Evolutionary conservation across 2,329 filamentous ascomycete species (phyloP).

Genomic region (Periconia digitata): DNA sequence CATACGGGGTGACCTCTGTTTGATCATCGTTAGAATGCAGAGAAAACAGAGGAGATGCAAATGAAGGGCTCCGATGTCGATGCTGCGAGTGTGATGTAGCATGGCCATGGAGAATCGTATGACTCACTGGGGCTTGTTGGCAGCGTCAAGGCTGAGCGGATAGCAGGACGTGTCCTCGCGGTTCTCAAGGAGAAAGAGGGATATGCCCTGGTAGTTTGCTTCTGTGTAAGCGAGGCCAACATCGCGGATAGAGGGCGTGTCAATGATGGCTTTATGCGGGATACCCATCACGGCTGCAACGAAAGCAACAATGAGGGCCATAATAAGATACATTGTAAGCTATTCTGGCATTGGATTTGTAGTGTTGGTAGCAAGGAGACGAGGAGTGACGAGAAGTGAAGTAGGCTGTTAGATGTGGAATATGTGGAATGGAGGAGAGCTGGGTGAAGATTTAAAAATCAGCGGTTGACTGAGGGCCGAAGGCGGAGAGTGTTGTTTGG

Average conservation of each 20-base stretch:
- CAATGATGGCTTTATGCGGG: background rate
- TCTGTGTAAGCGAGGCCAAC: background rate
- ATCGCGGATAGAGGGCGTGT: background rate
- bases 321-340: no score
- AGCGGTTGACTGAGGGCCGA: no score
- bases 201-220: background rate
- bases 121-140: background rate
- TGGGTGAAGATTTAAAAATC: no score
- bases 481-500: no score
- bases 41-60: background rate
- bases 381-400: no score
- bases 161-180: background rate
- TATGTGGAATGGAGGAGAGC: no score
- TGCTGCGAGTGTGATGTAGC: no score
- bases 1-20: background rate
- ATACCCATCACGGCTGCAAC: background rate
- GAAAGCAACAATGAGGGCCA: background rate
- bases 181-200: background rate
- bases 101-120: background rate
- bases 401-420: no score
- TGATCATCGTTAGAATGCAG: background rate
- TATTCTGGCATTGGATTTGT: no score
- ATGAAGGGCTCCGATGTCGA: no score
- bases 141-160: background rate
- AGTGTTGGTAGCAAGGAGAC: no score